These are phyloP conservation scores for Biancaea sappan DNA, from an alignment of 306 rosid species.

Conservation along the genomic window DNA sequence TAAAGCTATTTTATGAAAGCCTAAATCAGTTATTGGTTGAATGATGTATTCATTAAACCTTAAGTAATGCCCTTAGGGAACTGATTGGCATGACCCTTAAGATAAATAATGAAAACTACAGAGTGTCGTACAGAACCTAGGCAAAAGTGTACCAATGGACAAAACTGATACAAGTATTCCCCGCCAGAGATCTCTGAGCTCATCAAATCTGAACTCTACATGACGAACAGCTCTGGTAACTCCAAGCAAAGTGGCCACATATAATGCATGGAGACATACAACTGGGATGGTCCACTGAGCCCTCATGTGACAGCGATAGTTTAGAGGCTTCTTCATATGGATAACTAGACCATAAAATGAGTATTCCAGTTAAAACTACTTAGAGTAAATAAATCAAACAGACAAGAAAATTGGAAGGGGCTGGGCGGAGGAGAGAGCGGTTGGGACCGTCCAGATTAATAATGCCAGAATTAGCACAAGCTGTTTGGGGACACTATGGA, in stretches of 20 bases:
- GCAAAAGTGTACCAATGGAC: conserved; percentile 70
- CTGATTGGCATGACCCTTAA: conserved; percentile 7
- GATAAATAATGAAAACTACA: conserved; percentile 22
- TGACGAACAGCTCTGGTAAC: conserved; percentile 79
- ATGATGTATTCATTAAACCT: conserved; percentile 26
- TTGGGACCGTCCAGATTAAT: neutral
- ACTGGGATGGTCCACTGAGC: conserved; percentile 71
- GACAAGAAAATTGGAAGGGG: neutral
- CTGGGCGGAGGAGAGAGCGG: neutral
- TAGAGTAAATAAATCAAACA: conserved; percentile 10
- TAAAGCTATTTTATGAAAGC: conserved; percentile 16
- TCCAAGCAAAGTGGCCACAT: conserved; percentile 70
- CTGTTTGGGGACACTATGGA: conserved; percentile 1
- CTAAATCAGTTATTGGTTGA: conserved; percentile 13
- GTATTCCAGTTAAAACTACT: conserved; percentile 32
- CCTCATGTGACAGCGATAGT: conserved; percentile 74
- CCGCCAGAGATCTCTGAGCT: conserved; percentile 89
- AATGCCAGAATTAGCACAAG: conserved; percentile 20
- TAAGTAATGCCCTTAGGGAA: conserved; percentile 15
- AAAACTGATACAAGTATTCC: conserved; percentile 78
- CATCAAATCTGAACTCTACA: conserved; percentile 94
- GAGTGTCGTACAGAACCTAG: conserved; percentile 27
- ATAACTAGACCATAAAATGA: conserved; percentile 58
- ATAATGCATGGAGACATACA: conserved; percentile 63
- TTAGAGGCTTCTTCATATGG: conserved; percentile 69